Percentiles rank a stretch among this genome's conserved stretches.
Conservation (phyloP, 805 yeast genomes). For the Saccharomycopsis oosterbeekiorum region DNA sequence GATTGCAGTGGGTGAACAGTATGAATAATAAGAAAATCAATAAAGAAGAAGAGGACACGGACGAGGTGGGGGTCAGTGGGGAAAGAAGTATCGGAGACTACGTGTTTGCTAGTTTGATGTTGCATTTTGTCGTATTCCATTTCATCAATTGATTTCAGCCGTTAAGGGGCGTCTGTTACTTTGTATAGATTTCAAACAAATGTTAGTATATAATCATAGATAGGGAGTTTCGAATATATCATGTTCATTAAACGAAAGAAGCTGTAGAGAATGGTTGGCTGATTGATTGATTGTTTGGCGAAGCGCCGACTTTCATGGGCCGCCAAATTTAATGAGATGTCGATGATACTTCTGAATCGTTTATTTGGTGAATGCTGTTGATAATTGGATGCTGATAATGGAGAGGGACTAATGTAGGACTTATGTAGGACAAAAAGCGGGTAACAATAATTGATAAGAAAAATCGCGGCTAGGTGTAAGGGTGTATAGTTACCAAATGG, state of each 20-base stretch:
- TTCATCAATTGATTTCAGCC: slow-evolving; percentile 57
- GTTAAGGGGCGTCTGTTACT: not conserved
- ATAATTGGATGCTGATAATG: too few relatives aligned
- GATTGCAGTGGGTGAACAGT: slow-evolving; percentile 50
- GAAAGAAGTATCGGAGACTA: slow-evolving; percentile 75
- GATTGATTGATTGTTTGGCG: too few relatives aligned
- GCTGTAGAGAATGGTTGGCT: not conserved
- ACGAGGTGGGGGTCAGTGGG: slow-evolving; percentile 28
- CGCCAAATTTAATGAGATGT: too few relatives aligned
- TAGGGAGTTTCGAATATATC: not conserved
- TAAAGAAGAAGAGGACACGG: slow-evolving; percentile 11
- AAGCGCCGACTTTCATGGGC: too few relatives aligned
- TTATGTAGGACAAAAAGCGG: too few relatives aligned
- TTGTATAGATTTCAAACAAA: not conserved
- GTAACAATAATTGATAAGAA: too few relatives aligned
- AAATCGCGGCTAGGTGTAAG: too few relatives aligned
- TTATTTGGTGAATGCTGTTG: too few relatives aligned
- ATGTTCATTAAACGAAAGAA: not conserved
- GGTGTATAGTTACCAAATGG: too few relatives aligned
- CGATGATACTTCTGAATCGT: too few relatives aligned
- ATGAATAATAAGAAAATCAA: slow-evolving; percentile 22
- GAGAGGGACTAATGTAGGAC: too few relatives aligned
- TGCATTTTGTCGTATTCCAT: slow-evolving; percentile 84
- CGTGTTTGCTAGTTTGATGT: slow-evolving; percentile 72
- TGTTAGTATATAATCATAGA: not conserved